Evolutionary conservation across 2,329 filamentous ascomycete genomes (phyloP).

Genomic region (Colletotrichum sp.): DNA sequence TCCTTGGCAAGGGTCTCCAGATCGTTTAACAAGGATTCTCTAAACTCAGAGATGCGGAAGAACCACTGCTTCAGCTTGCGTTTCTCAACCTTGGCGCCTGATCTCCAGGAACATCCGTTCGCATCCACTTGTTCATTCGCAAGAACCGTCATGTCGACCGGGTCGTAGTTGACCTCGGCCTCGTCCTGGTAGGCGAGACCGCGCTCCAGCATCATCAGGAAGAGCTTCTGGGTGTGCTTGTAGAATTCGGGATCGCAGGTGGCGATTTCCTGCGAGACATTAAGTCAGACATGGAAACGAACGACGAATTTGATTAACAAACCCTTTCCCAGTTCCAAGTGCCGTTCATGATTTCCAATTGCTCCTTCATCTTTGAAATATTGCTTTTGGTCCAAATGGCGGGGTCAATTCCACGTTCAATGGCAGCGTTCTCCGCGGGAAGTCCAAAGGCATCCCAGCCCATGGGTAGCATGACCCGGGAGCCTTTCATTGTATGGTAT

Average conservation of each 20-base stretch:
- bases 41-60: slow-evolving; percentile 80
- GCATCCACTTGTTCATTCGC: slow-evolving; percentile 94
- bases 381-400: slow-evolving; percentile 81
- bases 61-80: slow-evolving; percentile 87
- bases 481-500: slow-evolving; percentile 76
- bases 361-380: slow-evolving; percentile 84
- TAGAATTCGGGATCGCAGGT: slow-evolving; percentile 89
- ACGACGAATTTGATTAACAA: slow-evolving; percentile 39
- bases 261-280: slow-evolving; percentile 69
- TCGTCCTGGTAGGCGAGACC: slow-evolving; percentile 84
- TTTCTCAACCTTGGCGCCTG: slow-evolving; percentile 84
- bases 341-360: slow-evolving; percentile 79
- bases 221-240: slow-evolving; percentile 87
- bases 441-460: slow-evolving; percentile 94
- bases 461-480: slow-evolving; percentile 84
- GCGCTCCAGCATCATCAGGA: slow-evolving; percentile 75
- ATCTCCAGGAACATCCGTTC: slow-evolving; percentile 85
- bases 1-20: slow-evolving; percentile 68
- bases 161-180: slow-evolving; percentile 88
- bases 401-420: slow-evolving; percentile 80
- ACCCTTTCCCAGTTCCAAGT: slow-evolving; percentile 85
- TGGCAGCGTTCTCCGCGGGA: slow-evolving; percentile 89
- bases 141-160: slow-evolving; percentile 85
- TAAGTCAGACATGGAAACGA: slow-evolving; percentile 3
- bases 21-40: slow-evolving; percentile 74